Conservation (phyloP, 768 basidiomycete species). For the Suillus brevipes region DNA sequence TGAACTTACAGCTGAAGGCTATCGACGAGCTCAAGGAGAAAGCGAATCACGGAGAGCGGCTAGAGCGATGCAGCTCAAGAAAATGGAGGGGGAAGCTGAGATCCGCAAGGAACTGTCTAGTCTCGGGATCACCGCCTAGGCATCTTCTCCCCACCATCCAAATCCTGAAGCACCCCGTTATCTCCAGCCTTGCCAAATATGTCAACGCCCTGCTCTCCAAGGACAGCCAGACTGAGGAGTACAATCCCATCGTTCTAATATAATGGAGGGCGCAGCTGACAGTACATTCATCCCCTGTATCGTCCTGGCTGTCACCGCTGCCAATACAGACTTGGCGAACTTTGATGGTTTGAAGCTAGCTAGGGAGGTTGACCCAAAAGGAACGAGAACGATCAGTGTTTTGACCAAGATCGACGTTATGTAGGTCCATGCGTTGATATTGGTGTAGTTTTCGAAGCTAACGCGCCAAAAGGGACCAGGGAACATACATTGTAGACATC, state of each 20-base stretch:
- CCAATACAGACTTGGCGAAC: conserved; percentile 97
- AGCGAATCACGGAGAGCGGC: conserved; percentile 81
- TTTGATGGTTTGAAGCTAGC: conserved; percentile 97
- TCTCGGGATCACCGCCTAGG: conserved; percentile 28
- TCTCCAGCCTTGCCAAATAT: too few relatives aligned
- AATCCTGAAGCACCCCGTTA: too few relatives aligned
- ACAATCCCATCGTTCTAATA: too few relatives aligned
- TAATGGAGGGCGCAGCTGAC: too few relatives aligned
- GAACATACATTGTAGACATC: conserved; percentile 98
- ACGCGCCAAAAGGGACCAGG: conserved; percentile 71
- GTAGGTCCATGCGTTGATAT: conserved; percentile 48
- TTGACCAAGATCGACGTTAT: conserved; percentile 98
- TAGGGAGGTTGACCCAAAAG: conserved; percentile 32
- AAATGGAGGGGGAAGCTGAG: conserved; percentile 89
- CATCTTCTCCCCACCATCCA: too few relatives aligned
- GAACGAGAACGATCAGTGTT: too few relatives aligned
- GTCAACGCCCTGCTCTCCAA: too few relatives aligned
- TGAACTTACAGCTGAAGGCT: conserved; percentile 79
- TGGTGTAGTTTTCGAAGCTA: conserved; percentile 9
- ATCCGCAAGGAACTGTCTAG: conserved; percentile 76
- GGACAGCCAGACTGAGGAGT: too few relatives aligned
- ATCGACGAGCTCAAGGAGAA: conserved; percentile 98
- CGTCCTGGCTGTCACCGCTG: conserved; percentile 93
- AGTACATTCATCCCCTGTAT: too few relatives aligned
- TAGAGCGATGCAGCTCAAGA: conserved; percentile 96